A percentile compares a stretch with the other conserved stretches of the same genome.
Conservation (phyloP, 1,139 yeast genomes). For the Arxiozyma heterogenica region DNA sequence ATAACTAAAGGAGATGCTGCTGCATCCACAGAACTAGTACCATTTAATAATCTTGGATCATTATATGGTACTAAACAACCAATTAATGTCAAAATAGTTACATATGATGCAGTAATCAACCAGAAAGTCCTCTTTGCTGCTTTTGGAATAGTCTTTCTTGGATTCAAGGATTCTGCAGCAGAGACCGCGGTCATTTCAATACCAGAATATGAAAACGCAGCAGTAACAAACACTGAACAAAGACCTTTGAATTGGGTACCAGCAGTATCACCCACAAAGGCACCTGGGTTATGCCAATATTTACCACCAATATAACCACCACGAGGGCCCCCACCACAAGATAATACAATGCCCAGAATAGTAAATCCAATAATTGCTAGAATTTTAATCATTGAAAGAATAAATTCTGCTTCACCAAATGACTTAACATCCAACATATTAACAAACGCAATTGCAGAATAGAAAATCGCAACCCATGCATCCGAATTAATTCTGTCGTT, state of each 20-base stretch:
- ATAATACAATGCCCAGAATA: slow-evolving; percentile 57
- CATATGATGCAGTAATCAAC: slow-evolving; percentile 61
- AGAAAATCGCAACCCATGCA: slow-evolving; percentile 60
- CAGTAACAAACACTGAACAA: slow-evolving; percentile 43
- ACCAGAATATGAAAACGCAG: slow-evolving; percentile 48
- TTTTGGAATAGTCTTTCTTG: slow-evolving; percentile 57
- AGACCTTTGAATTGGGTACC: slow-evolving; percentile 45
- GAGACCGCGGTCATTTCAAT: slow-evolving; percentile 78
- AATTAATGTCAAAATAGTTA: slow-evolving; percentile 50
- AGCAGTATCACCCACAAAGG: slow-evolving; percentile 45
- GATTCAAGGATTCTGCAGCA: slow-evolving; percentile 78
- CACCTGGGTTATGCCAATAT: slow-evolving; percentile 59
- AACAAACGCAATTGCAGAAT: slow-evolving; percentile 44
- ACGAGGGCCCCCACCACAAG: slow-evolving; percentile 62
- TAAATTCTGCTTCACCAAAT: slow-evolving; percentile 64
- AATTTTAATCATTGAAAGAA: slow-evolving; percentile 51
- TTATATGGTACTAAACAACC: slow-evolving; percentile 63
- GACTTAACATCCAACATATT: slow-evolving; percentile 53
- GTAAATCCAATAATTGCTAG: slow-evolving; percentile 58
- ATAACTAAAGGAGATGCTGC: slow-evolving; percentile 49
- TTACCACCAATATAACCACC: slow-evolving; percentile 52
- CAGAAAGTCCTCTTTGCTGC: slow-evolving; percentile 74
- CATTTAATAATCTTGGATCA: slow-evolving; percentile 41
- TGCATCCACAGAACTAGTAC: slow-evolving; percentile 41
- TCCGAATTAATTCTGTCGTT: slow-evolving; percentile 46